phyloP scores from a whole-genome alignment of 2,329 filamentous ascomycete species.

The Arthrobotrys sinensis region DNA sequence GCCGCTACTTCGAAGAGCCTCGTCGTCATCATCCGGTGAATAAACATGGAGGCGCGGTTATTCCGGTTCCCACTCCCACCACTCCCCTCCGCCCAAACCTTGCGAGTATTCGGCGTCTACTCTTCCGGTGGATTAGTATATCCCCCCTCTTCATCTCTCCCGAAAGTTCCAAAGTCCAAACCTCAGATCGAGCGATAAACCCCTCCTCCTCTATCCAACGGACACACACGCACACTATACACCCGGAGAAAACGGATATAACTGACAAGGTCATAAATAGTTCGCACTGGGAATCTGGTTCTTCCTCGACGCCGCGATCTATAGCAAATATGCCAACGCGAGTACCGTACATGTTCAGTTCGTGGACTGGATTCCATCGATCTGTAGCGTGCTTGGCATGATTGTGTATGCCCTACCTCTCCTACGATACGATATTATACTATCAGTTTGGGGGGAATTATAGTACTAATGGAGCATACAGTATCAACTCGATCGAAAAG shows the following conservation, averaged over 20 bases:
- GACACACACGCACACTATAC: too few species aligned
- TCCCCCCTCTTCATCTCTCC: conserved; percentile 8
- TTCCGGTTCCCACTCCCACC: conserved; percentile 77
- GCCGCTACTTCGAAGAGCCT: conserved; percentile 7
- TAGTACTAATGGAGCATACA: conserved; percentile 8
- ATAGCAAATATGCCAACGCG: conserved; percentile 76
- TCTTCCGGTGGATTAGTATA: conserved; percentile 76
- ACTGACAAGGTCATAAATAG: conserved; percentile 67
- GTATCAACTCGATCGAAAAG: conserved; percentile 80
- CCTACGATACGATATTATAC: neutral
- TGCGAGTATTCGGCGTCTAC: conserved; percentile 78
- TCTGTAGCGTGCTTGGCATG: conserved; percentile 80
- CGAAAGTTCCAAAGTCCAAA: too few species aligned
- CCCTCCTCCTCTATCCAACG: neutral
- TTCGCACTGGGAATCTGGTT: conserved; percentile 80
- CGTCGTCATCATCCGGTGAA: conserved; percentile 32
- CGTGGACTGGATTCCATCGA: conserved; percentile 80
- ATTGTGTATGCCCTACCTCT: conserved; percentile 69
- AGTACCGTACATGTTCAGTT: conserved; percentile 77
- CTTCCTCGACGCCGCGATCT: conserved; percentile 77
- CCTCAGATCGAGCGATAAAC: too few species aligned
- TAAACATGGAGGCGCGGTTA: conserved; percentile 70
- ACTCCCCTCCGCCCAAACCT: conserved; percentile 77
- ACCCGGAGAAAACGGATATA: too few species aligned
- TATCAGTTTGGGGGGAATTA: neutral